Evolutionary conservation across 805 yeast species (phyloP).

Genomic region (Yamadazyma sp.): DNA sequence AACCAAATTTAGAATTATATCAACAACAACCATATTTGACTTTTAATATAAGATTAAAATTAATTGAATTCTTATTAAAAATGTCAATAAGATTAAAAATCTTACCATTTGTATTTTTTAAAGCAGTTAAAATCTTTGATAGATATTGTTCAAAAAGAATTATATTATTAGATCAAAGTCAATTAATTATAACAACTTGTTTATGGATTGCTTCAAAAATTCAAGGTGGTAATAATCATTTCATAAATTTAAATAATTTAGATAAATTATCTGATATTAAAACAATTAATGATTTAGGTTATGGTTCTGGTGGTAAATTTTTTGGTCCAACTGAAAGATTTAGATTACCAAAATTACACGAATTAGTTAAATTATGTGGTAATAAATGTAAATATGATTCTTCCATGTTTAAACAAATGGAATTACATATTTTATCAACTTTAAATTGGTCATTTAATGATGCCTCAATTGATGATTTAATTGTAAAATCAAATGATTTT

Average conservation of each 20-base stretch:
- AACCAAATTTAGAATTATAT: conserved; percentile 56
- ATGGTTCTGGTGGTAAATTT: conserved; percentile 56
- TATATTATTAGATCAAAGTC: conserved; percentile 81
- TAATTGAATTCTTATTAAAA: conserved; percentile 80
- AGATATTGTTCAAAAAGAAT: conserved; percentile 87
- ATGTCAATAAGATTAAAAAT: conserved; percentile 60
- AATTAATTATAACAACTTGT: conserved; percentile 86
- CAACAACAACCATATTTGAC: conserved; percentile 86
- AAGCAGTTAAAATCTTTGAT: conserved; percentile 76
- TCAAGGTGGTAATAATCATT: conserved; percentile 72
- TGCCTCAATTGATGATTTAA: conserved; percentile 47
- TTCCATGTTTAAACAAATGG: conserved; percentile 62
- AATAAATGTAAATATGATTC: conserved; percentile 50
- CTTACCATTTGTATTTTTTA: conserved; percentile 64
- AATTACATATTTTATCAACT: conserved; percentile 39
- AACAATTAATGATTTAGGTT: conserved; percentile 38
- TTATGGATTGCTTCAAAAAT: conserved; percentile 89
- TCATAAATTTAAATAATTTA: conserved; percentile 42
- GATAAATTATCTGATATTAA: conserved; percentile 20
- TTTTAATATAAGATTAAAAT: conserved; percentile 65
- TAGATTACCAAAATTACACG: conserved; percentile 69
- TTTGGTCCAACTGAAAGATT: conserved; percentile 71
- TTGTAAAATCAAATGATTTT: conserved; percentile 34
- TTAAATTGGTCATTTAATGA: conserved; percentile 67
- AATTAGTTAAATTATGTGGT: conserved; percentile 71